Conservation (phyloP, 768 basidiomycete genomes). For the Rubroboletus satanas region DNA sequence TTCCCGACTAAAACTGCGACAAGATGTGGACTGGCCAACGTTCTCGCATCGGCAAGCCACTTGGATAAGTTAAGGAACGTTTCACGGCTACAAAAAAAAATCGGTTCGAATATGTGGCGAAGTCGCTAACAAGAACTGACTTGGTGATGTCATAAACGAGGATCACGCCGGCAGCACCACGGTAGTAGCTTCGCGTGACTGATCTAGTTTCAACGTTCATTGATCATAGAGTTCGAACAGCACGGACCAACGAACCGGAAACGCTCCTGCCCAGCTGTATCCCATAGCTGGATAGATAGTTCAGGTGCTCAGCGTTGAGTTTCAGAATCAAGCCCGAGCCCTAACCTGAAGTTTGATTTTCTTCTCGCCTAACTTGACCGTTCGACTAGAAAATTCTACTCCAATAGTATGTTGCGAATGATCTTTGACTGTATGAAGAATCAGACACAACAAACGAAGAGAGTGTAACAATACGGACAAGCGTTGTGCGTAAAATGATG, state of each 20-base stretch:
- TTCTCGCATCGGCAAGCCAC: slow-evolving; percentile 93
- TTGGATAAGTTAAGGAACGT: slow-evolving; percentile 80
- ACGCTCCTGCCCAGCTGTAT: slow-evolving; percentile 94
- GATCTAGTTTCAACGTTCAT: slow-evolving; percentile 46
- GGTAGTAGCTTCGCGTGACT: slow-evolving; percentile 93
- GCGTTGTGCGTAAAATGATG: slow-evolving; percentile 96
- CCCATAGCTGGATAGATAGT: slow-evolving; percentile 73
- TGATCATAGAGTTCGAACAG: slow-evolving; percentile 7
- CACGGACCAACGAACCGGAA: slow-evolving; percentile 56
- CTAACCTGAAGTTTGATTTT: slow-evolving; percentile 91
- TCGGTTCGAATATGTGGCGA: slow-evolving; percentile 1
- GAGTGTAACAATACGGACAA: slow-evolving; percentile 54
- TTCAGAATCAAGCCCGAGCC: slow-evolving; percentile 1
- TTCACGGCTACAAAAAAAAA: slow-evolving; percentile 57
- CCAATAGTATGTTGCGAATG: slow-evolving; percentile 98
- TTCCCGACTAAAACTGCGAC: slow-evolving; percentile 91
- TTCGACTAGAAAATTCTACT: slow-evolving; percentile 95
- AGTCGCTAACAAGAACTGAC: slow-evolving; percentile 35
- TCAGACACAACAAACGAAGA: slow-evolving; percentile 6
- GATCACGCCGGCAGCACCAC: slow-evolving; percentile 88
- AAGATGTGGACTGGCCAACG: slow-evolving; percentile 87
- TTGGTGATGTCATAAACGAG: slow-evolving; percentile 94
- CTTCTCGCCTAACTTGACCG: slow-evolving; percentile 90
- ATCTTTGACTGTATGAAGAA: slow-evolving; percentile 72
- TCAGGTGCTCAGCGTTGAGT: slow-evolving; percentile 11